Conservation (phyloP, 1,284 basidiomycete genomes). For the Wallemia hederae region DNA sequence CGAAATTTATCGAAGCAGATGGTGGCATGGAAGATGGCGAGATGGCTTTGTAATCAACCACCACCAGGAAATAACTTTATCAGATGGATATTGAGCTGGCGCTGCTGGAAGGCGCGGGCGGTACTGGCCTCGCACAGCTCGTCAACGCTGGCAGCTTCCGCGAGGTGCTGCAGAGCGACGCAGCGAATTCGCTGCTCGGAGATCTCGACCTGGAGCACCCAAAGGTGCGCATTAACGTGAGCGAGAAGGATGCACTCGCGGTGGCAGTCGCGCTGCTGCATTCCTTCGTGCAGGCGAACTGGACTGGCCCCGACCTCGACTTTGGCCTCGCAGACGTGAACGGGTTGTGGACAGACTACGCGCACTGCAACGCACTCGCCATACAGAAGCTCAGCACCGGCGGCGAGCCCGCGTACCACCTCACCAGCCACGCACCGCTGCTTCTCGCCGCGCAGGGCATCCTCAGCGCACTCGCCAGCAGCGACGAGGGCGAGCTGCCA, state of each 20-base stretch:
- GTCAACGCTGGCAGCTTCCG: slow-evolving; percentile 14
- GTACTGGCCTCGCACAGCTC: background rate
- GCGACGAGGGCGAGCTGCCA: slow-evolving; percentile 9
- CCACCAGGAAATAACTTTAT: background rate
- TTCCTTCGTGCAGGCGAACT: slow-evolving; percentile 76
- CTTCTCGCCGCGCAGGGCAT: slow-evolving; percentile 48
- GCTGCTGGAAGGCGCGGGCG: background rate
- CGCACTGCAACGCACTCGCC: slow-evolving; percentile 29
- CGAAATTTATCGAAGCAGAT: background rate
- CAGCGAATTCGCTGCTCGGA: slow-evolving; percentile 9
- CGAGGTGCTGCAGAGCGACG: slow-evolving; percentile 10
- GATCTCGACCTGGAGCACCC: background rate
- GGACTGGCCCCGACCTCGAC: slow-evolving; percentile 67
- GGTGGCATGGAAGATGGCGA: background rate
- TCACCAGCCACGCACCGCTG: slow-evolving; percentile 37
- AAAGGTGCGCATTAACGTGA: background rate
- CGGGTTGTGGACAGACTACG: slow-evolving; percentile 19
- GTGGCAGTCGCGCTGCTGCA: slow-evolving; percentile 55
- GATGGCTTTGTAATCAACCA: background rate
- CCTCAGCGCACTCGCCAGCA: slow-evolving; percentile 24
- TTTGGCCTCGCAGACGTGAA: slow-evolving; percentile 16
- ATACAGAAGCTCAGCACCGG: slow-evolving; percentile 47
- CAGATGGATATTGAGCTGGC: background rate
- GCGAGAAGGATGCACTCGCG: slow-evolving; percentile 23
- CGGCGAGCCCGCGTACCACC: slow-evolving; percentile 90